Evolutionary conservation across 345 rosid genomes (phyloP).

Genomic region (Ailanthus altissimus): DNA sequence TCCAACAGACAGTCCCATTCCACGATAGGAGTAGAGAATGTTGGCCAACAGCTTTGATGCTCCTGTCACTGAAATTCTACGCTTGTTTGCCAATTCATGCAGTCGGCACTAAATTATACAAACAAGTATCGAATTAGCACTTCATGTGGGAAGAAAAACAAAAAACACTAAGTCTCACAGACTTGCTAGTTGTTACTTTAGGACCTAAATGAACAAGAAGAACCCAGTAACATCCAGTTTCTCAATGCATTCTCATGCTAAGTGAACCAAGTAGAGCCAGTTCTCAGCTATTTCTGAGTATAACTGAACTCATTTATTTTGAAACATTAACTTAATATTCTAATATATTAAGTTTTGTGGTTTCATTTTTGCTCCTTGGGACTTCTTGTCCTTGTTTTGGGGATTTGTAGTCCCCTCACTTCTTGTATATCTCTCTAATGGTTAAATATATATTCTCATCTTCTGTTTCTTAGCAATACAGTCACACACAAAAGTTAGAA

Average conservation of each 20-base stretch:
- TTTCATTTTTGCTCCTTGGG: too few relatives aligned
- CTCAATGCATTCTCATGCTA: not conserved
- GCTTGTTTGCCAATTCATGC: conserved; percentile 96
- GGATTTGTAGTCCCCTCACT: too few relatives aligned
- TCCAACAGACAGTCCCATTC: conserved; percentile 98
- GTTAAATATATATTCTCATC: too few relatives aligned
- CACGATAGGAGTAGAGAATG: conserved; percentile 93
- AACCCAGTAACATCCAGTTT: not conserved
- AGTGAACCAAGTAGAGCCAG: not conserved
- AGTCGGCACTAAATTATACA: conserved; percentile 72
- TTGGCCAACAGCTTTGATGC: conserved; percentile 99
- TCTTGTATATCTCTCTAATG: too few relatives aligned
- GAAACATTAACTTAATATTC: not conserved
- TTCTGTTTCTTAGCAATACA: too few relatives aligned
- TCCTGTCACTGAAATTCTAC: conserved; percentile 96
- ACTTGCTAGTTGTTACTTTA: not conserved
- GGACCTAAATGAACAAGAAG: not conserved
- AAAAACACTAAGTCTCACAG: not conserved
- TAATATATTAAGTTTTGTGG: not conserved
- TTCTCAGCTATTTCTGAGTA: not conserved
- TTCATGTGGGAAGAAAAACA: conserved; percentile 2
- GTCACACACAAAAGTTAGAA: not conserved
- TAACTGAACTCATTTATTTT: not conserved
- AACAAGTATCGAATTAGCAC: conserved; percentile 25
- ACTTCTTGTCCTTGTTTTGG: too few relatives aligned